Evolutionary conservation across 2,329 filamentous ascomycete genomes (phyloP).

Genomic region (Mycosphaerella sp.): DNA sequence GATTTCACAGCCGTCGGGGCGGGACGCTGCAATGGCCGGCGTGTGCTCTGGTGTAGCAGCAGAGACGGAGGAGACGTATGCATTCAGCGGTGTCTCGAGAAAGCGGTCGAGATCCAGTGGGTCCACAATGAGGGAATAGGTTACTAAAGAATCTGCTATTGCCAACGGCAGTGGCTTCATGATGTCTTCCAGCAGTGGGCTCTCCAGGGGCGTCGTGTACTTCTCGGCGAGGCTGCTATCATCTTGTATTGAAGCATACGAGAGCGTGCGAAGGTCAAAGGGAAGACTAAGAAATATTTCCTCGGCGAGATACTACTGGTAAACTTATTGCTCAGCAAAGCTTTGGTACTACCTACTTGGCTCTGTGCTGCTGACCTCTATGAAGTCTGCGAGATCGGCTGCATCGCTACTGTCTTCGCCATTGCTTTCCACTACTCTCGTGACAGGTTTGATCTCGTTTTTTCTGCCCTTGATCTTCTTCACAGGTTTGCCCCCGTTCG

Average conservation of each 20-base stretch:
- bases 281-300: conserved; percentile 64
- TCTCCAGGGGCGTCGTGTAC: conserved; percentile 39
- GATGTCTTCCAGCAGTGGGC: conserved; percentile 38
- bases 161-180: conserved; percentile 52
- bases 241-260: conserved; percentile 52
- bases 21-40: conserved; percentile 41
- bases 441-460: conserved; percentile 35
- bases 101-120: conserved; percentile 47
- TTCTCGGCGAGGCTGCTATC: conserved; percentile 45
- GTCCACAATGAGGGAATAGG: conserved; percentile 58
- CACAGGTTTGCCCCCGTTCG: conserved; percentile 39
- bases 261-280: conserved; percentile 52
- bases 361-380: conserved; percentile 47
- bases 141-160: conserved; percentile 59
- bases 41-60: conserved; percentile 59
- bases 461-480: conserved; percentile 42
- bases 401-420: conserved; percentile 38
- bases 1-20: conserved; percentile 61
- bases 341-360: background rate
- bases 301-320: conserved; percentile 59
- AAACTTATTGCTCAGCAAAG: conserved; percentile 3
- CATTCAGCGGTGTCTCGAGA: conserved; percentile 55
- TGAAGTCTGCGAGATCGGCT: conserved; percentile 71
- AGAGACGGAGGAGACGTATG: conserved; percentile 54
- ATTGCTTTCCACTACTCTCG: background rate